Percentiles rank a stretch among this genome's conserved stretches.
phyloP scores from a whole-genome alignment of 257 asterid genomes.

The Plantago major region DNA sequence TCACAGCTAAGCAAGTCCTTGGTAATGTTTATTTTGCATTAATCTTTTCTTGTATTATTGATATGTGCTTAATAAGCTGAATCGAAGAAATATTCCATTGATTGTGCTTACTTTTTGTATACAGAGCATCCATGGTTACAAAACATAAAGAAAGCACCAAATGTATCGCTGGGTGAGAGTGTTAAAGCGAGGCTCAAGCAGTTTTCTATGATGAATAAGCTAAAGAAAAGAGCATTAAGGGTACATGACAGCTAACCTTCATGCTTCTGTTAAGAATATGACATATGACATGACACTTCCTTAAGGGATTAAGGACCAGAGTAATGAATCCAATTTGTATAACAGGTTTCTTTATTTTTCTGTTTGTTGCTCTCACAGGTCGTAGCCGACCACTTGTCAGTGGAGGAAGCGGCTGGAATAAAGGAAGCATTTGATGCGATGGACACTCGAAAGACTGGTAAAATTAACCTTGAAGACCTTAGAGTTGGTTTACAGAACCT shows the following conservation, averaged over 20 bases:
- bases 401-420: conserved; percentile 69
- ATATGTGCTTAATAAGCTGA: conserved; percentile 4
- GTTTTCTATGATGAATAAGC: conserved; percentile 70
- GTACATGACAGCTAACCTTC: conserved; percentile 25
- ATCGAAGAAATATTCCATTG: conserved; percentile 7
- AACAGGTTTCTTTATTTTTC: conserved; percentile 8
- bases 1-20: conserved; percentile 66
- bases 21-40: conserved; percentile 33
- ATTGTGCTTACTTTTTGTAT: conserved; percentile 5
- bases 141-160: conserved; percentile 64
- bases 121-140: conserved; percentile 77
- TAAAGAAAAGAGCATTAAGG: conserved; percentile 66
- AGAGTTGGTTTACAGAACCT: conserved; percentile 49
- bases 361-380: conserved; percentile 38
- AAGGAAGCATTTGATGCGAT: conserved; percentile 61
- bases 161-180: conserved; percentile 67
- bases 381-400: conserved; percentile 65
- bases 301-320: too few relatives aligned
- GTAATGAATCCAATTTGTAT: not conserved
- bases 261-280: conserved; percentile 5
- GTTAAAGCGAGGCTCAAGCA: conserved; percentile 77
- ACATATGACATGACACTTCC: not conserved
- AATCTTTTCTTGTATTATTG: conserved; percentile 2
- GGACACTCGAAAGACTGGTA: conserved; percentile 56
- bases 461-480: conserved; percentile 48